Evolutionary conservation across 73 alveolate species (phyloP).

Genomic region (Paramecium biaurelia): DNA sequence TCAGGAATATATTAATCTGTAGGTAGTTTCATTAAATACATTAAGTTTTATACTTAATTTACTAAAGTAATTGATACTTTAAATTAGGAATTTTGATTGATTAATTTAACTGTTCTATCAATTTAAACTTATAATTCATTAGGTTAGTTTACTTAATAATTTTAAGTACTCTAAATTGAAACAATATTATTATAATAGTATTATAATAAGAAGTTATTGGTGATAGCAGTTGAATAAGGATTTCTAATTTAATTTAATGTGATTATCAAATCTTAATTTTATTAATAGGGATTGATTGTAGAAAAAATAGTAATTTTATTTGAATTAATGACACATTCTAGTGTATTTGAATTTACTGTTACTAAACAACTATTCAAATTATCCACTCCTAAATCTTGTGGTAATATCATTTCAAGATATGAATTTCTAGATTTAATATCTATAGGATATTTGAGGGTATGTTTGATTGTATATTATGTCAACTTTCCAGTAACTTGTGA

Average conservation of each 20-base stretch:
- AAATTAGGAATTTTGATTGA: background rate
- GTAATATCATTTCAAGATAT: background rate
- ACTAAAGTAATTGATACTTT: background rate
- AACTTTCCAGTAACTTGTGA: background rate
- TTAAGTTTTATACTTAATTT: background rate
- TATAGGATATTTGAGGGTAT: background rate
- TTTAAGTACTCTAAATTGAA: background rate
- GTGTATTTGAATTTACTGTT: background rate
- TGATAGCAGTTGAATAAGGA: slow-evolving; percentile 23
- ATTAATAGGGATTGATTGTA: background rate
- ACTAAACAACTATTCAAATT: background rate
- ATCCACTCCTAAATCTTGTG: background rate
- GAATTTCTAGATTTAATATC: background rate
- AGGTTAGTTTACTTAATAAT: background rate
- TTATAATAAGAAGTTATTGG: background rate
- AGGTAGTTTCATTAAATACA: background rate
- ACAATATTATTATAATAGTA: background rate
- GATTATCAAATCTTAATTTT: background rate
- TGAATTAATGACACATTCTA: background rate
- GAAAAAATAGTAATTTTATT: background rate
- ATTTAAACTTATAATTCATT: background rate
- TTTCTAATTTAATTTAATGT: background rate
- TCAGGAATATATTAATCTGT: background rate
- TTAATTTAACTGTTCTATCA: background rate
- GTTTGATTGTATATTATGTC: background rate